Evolutionary conservation across 2,329 filamentous ascomycete genomes (phyloP), one percentile per base, ranked within the genome.

Genomic region (Chaetomium sp.): DNA sequence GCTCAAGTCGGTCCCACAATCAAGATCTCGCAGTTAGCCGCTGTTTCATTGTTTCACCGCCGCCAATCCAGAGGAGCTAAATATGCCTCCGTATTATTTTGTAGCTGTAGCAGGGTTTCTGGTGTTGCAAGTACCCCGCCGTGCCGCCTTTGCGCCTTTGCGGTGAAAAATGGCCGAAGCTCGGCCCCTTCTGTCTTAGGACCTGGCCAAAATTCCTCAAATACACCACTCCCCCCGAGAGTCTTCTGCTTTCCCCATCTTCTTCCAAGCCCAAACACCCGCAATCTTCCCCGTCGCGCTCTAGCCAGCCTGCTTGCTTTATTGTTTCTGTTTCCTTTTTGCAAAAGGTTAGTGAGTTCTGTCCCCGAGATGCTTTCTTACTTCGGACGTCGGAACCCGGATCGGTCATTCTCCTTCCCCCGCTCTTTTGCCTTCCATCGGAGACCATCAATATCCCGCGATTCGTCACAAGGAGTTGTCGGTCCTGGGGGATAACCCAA

Each of bases 161-260:
- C 67, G 66, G 65, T 65, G 60, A 67, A 70, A 64, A 70, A 64
- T 64, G 65, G 63, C 70, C 70, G 70, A 68, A 56, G 59, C 65
- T 69, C 69, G 69, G 69, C 66, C 62, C 60, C 47, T 67, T 66
- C 45, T 35, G 49, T 49, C 7, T n/a, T 2, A 66, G 66, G 65
- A 66, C 63, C 65, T 64, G 29, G 58, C 65, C 64, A 69, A 68
- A 70, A 68, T 72, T 71, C 67, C 70, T 72, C 70, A 72, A 72
- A 72, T 72, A 71, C 70, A 66, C 64, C 67, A 47, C 67, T 33
- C 64, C 69, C 68, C 69, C 60, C 57, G 58, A 31, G 60, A 57
- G 51, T 49, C 61, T 62, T 64, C 54, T 57, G 59, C 65, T 66
- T 66, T 62, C 64, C 62, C 66, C 58, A 57, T 66, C 65, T 67